phyloP scores from a whole-genome alignment of 1,284 basidiomycete species.

The Papiliotrema laurentii region DNA sequence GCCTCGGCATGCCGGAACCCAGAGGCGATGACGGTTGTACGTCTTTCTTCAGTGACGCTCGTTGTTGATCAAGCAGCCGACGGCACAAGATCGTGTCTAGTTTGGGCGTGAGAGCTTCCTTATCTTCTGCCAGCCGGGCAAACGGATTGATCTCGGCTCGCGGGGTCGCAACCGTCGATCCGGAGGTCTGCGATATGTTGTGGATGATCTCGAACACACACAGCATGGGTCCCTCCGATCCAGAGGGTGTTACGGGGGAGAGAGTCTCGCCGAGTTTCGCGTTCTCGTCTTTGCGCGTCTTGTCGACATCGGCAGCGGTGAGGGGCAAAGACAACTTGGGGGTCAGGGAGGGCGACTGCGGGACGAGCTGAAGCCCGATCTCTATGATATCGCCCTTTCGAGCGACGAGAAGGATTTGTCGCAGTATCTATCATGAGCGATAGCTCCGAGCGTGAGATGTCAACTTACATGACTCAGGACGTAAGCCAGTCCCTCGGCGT shows the following conservation, averaged over 20 bases:
- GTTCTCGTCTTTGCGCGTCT: background rate
- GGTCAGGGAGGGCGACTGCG: conserved; percentile 37
- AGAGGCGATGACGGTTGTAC: conserved; percentile 34
- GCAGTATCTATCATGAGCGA: conserved; percentile 59
- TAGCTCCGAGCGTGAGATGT: conserved; percentile 6
- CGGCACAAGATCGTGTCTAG: conserved; percentile 62
- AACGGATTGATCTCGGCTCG: conserved; percentile 41
- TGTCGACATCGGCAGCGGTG: conserved; percentile 19
- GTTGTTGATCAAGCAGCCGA: conserved; percentile 63
- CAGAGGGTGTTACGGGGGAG: conserved; percentile 17
- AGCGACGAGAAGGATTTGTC: conserved; percentile 71
- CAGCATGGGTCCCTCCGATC: conserved; percentile 25
- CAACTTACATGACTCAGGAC: conserved; percentile 71
- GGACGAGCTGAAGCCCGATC: conserved; percentile 69
- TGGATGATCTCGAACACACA: conserved; percentile 61
- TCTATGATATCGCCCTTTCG: conserved; percentile 76
- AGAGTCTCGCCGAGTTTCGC: conserved; percentile 3
- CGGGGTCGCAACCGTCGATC: conserved; percentile 33
- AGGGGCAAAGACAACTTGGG: conserved; percentile 31
- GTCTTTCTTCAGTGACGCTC: conserved; percentile 55
- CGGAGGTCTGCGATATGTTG: conserved; percentile 31
- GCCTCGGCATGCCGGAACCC: conserved; percentile 25
- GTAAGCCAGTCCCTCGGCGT: conserved; percentile 76
- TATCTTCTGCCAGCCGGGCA: conserved; percentile 32
- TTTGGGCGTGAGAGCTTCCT: conserved; percentile 50